Evolutionary conservation across 148 eudicot species (phyloP), one percentile per base, ranked within the genome.

Genomic region (Simmondsia chinensis): DNA sequence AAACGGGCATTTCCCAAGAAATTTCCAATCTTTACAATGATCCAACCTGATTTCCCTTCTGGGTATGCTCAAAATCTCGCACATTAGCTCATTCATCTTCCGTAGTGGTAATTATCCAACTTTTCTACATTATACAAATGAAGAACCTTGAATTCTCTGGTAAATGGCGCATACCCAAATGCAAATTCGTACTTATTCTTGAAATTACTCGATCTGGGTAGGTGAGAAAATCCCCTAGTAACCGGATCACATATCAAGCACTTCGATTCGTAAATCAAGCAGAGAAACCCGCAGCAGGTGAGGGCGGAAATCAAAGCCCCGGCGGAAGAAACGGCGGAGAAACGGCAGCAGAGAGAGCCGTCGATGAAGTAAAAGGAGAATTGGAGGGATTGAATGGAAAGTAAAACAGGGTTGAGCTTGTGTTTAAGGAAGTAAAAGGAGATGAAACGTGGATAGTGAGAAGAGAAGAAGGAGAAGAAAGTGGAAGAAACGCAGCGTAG

Each of bases 41-140:
- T 19, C 20, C 3, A 43, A 41, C 38, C 73, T 54, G 11, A 62
- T 17, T 3, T 33, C 25, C 21, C 55, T 39, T 13, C 39, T 52
- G 24, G 64, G 64, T 41, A 2, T 36, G 4, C 39, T 46, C 15
- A 63, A 15, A 43, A 69, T 47, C 31, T 69, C 69, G 33, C 74
- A 69, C 39, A 52, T 42, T 39, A 52, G 27, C 14, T 63, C 60
- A 20, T 58, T 53, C 0, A 42, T 46, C 6, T 46, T 44, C 64
- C 58, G 26, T 69, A 69, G 39, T 69, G 74, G 9, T 11, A 59
- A 17, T 63, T 62, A 26, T 69, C 74, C 9, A 52, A 69, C 15
- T 30, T 57, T 17, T 47, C 65, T 19, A 25, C 20, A 3, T 55
- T 52, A 56, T 52, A 69, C 26, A 69, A 64, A 48, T 57, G 60